These are phyloP conservation scores for Rhodotorula sp. DNA, from an alignment of 1,284 basidiomycete species.

Conservation along the genomic window DNA sequence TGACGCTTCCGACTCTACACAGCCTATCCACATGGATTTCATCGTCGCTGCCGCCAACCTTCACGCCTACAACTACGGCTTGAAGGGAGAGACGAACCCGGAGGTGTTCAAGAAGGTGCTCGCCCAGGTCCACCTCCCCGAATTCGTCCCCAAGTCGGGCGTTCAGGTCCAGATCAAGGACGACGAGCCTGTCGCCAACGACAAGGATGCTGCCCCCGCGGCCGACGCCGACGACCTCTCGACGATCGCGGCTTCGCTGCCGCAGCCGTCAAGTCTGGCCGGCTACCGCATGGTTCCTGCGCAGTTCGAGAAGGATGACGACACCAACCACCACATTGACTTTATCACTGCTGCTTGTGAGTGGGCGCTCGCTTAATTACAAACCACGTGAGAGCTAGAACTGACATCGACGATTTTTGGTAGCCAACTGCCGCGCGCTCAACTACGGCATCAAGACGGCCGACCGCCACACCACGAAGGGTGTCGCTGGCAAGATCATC, in stretches of 20 bases:
- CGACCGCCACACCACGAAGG: slow-evolving; percentile 92
- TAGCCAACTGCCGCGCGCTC: slow-evolving; percentile 83
- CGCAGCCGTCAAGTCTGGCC: slow-evolving; percentile 82
- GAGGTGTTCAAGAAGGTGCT: slow-evolving; percentile 79
- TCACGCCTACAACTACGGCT: slow-evolving; percentile 96
- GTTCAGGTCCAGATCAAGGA: slow-evolving; percentile 95
- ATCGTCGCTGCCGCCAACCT: slow-evolving; percentile 93
- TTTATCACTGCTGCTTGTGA: slow-evolving; percentile 90
- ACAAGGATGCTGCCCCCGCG: slow-evolving; percentile 11
- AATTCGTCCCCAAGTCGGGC: slow-evolving; percentile 87
- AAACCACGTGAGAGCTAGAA: too few species aligned
- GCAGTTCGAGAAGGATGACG: slow-evolving; percentile 99
- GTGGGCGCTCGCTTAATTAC: not conserved
- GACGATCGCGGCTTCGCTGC: slow-evolving; percentile 65
- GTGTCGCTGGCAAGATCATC: slow-evolving; percentile 98
- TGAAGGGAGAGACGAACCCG: slow-evolving; percentile 83
- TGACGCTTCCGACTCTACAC: not conserved
- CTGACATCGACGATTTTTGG: not conserved
- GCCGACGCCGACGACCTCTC: slow-evolving; percentile 58
- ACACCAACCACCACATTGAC: slow-evolving; percentile 97
- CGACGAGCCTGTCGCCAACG: slow-evolving; percentile 66
- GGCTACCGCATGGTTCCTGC: slow-evolving; percentile 93
- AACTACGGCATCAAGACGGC: slow-evolving; percentile 91
- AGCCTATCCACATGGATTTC: slow-evolving; percentile 85
- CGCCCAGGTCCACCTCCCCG: slow-evolving; percentile 82